Percentiles rank a stretch among this genome's conserved stretches.
Evolutionary conservation across 768 basidiomycete species (phyloP).

Genomic region (Coprinopsis marcescibilis): DNA sequence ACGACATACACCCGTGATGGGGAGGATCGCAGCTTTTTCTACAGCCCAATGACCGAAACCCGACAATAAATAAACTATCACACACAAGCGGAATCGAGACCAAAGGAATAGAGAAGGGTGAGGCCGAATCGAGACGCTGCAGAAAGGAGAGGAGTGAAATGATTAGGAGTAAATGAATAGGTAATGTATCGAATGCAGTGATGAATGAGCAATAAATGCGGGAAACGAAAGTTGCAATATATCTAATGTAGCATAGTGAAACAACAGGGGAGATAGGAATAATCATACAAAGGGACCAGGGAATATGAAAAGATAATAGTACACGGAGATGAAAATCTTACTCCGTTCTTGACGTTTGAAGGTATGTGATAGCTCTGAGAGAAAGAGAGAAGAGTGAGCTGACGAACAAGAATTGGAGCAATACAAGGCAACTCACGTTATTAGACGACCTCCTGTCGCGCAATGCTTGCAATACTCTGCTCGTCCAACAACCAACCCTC

Average conservation of each 20-base stretch:
- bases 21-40: too few relatives aligned
- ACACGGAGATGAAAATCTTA: background rate
- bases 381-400: background rate
- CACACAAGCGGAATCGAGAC: too few relatives aligned
- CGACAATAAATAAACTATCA: too few relatives aligned
- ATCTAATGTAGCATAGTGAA: too few relatives aligned
- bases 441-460: slow-evolving; percentile 21
- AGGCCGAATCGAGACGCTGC: too few relatives aligned
- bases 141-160: too few relatives aligned
- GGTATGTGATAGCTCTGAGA: background rate
- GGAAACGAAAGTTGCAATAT: too few relatives aligned
- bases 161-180: background rate
- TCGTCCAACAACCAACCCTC: slow-evolving; percentile 26
- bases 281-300: background rate
- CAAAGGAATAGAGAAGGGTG: too few relatives aligned
- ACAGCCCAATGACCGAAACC: too few relatives aligned
- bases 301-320: background rate
- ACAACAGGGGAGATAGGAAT: too few relatives aligned
- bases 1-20: too few relatives aligned
- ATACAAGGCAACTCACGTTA: background rate
- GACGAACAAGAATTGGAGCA: background rate
- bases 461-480: slow-evolving; percentile 21
- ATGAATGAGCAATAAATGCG: too few relatives aligned
- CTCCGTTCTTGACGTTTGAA: background rate
- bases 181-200: background rate